Conservation (phyloP, 495 filamentous ascomycete genomes). For the Xylaria cubensis region DNA sequence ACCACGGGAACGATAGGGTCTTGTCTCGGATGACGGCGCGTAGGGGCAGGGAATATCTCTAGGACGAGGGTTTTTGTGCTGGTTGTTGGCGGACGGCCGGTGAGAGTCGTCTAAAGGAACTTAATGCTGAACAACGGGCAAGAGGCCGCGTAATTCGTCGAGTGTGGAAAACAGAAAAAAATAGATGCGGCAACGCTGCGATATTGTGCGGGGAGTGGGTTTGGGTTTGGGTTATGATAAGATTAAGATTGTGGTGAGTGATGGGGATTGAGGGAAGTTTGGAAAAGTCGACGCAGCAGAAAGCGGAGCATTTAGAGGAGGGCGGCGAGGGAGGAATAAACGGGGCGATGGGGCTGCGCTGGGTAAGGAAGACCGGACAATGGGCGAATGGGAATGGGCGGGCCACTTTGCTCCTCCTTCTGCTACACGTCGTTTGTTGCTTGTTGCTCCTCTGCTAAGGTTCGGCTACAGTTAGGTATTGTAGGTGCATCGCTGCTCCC, state of each 20-base stretch:
- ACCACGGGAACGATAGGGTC: constrained; percentile 13
- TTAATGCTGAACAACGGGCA: constrained; percentile 14
- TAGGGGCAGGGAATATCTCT: neutral
- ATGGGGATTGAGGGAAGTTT: constrained; percentile 24
- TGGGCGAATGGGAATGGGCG: constrained; percentile 27
- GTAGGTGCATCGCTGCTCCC: constrained; percentile 1
- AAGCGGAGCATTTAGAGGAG: constrained; percentile 25
- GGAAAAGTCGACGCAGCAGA: constrained; percentile 19
- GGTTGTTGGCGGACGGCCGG: neutral
- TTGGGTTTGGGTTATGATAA: constrained; percentile 17
- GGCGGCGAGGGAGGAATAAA: constrained; percentile 15
- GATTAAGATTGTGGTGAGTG: constrained; percentile 31
- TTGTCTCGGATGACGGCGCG: constrained; percentile 12
- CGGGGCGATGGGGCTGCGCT: constrained; percentile 5
- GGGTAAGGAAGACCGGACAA: constrained; percentile 6
- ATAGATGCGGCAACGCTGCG: constrained; percentile 15
- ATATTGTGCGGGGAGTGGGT: constrained; percentile 20
- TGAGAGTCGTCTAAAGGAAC: constrained; percentile 5
- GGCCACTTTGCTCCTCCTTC: constrained; percentile 12
- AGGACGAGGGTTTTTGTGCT: constrained; percentile 8
- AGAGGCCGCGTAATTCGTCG: constrained; percentile 13
- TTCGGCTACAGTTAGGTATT: neutral
- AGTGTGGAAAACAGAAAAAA: constrained; percentile 20
- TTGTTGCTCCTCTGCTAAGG: neutral
- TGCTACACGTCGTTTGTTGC: no score